These are phyloP conservation scores for Yamagishiella unicocca DNA, from an alignment of 139 green algal genomes.

Conservation along the genomic window DNA sequence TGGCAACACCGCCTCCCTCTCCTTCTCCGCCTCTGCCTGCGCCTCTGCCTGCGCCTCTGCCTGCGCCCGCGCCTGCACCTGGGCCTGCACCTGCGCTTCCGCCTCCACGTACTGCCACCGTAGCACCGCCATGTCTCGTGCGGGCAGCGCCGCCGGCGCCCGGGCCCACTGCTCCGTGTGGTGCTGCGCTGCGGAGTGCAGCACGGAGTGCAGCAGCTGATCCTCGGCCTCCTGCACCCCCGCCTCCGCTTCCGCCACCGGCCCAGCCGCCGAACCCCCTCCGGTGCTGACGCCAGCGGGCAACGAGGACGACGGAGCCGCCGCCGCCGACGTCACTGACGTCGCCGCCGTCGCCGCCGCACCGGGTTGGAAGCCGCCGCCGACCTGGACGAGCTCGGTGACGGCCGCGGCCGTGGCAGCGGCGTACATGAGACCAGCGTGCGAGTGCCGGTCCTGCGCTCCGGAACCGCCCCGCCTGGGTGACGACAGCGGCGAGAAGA, in stretches of 20 bases:
- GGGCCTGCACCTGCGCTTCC: not conserved
- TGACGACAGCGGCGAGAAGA: conserved; percentile 2
- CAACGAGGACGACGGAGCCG: not conserved
- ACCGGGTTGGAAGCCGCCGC: too few species aligned
- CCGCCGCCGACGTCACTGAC: not conserved
- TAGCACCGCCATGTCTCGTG: conserved; percentile 7
- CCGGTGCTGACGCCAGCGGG: too few species aligned
- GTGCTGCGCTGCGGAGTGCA: not conserved
- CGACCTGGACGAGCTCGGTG: too few species aligned
- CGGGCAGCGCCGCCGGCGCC: not conserved
- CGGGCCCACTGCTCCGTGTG: conserved; percentile 1
- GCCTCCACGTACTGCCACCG: not conserved
- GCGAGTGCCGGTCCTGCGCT: too few species aligned
- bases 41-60: not conserved
- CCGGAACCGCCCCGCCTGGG: not conserved
- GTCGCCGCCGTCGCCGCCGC: not conserved
- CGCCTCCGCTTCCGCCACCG: not conserved
- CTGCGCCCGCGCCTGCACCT: not conserved
- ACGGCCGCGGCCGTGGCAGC: too few species aligned
- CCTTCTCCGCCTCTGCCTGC: not conserved
- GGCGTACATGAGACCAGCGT: too few species aligned
- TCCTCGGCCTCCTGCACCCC: not conserved
- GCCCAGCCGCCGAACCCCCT: too few species aligned
- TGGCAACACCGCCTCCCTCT: not conserved
- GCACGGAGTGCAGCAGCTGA: not conserved